Percentiles rank a stretch among this genome's conserved stretches.
phyloP scores from a whole-genome alignment of 75 land plant species.

The Chamaecyparis obtusa region DNA sequence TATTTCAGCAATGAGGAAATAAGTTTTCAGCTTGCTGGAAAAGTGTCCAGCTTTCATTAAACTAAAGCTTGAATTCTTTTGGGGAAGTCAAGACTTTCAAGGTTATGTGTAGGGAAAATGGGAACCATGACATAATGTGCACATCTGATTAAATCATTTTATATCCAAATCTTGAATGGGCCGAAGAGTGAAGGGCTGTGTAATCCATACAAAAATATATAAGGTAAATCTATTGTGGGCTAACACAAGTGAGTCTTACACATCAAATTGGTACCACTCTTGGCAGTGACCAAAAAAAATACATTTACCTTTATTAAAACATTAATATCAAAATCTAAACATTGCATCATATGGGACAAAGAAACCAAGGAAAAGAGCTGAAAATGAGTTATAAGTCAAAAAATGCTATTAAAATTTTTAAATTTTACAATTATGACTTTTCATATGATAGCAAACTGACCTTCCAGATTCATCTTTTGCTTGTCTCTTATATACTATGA shows the following conservation, averaged over 20 bases:
- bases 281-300: no score
- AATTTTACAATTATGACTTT: not conserved
- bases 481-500: conserved; percentile 4
- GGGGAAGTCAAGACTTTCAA: not conserved
- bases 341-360: not conserved
- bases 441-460: not conserved
- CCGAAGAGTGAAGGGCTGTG: no score
- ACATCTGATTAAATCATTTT: not conserved
- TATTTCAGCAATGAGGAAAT: not conserved
- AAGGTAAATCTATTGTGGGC: no score
- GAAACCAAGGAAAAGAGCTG: not conserved
- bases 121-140: not conserved
- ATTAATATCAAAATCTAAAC: not conserved
- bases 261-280: no score
- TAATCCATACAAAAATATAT: no score
- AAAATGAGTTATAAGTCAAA: not conserved
- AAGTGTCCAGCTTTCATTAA: not conserved
- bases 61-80: not conserved
- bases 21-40: not conserved
- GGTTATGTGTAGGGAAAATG: not conserved
- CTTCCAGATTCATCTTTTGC: conserved; percentile 5
- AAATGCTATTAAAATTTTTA: not conserved
- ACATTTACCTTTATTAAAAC: not conserved
- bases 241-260: no score
- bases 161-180: not conserved